Base-by-base conservation (phyloP, 768 basidiomycete genomes). In the Lactifluus piperatus region DNA sequence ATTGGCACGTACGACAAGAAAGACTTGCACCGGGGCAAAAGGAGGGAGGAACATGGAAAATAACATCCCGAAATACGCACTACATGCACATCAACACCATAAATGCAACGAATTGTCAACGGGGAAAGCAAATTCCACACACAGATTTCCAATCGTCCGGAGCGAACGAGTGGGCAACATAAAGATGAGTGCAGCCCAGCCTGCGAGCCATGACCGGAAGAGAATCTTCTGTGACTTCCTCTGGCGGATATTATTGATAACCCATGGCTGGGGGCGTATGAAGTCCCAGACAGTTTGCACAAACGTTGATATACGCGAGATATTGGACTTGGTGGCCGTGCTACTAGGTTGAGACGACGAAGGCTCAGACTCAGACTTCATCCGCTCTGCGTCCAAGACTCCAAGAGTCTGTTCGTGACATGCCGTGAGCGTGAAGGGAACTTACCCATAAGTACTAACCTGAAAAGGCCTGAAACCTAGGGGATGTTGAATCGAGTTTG, bases 191-290 rank as follows among this genome's bases (percentile, higher is more conserved):
- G 68, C 64, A 1, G 66, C 69, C 71, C 73, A 76, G 11, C 70
- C 66, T 13, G 72, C 74, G 9, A 75, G 51, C 75, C 75, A 78
- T 58, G 73, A 76, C n/a, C 75, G 67, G 29, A 74, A 62, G 47
- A 74, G 63, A 41, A 71, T 51, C 62, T 75, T 74, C 68, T 70
- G 69, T 13, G 76, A 72, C 54, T 67, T 68, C 20, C 62, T 54
- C 9, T 72, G 71, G n/a, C 65, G 69, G 24, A 78, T 62, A 49
- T 75, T 75, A 13, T 58, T 65, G 13, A 70, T 61, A 11, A 75
- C 62, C 77, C 77, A 78, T 32, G 69, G 68, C n/a, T 54, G 52
- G 39, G 44, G 50, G n/a, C 46, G 57, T 41, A 62, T 52, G 46
- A 57, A 56, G n/a, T 53, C 47, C 47, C 60, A 45, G 44, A 60